Conservation (phyloP, 1,284 basidiomycete species). For the Tremellales sp. region DNA sequence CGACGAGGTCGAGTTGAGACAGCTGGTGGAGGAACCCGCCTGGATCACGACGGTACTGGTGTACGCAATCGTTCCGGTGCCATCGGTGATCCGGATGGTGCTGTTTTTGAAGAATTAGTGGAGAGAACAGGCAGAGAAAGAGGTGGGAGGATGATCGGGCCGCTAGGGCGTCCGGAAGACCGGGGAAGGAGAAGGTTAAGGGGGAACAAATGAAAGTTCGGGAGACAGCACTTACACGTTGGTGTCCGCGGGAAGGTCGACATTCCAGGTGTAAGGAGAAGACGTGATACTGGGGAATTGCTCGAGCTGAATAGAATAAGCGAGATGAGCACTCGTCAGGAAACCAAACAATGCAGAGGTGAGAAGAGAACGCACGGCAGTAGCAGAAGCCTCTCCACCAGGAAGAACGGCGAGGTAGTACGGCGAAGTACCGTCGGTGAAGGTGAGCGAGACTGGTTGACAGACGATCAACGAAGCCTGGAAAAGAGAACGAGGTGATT, state of each 20-base stretch:
- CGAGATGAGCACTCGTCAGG: background rate
- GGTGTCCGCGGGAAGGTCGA: conserved; percentile 56
- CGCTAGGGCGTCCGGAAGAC: background rate
- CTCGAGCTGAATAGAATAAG: conserved; percentile 50
- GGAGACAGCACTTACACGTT: conserved; percentile 54
- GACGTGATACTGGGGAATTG: conserved; percentile 54
- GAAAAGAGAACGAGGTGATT: background rate
- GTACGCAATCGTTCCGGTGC: conserved; percentile 57
- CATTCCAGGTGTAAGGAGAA: conserved; percentile 59
- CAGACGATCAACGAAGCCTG: conserved; percentile 41
- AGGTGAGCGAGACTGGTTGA: conserved; percentile 52
- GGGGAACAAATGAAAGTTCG: background rate
- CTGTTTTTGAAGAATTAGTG: conserved; percentile 22
- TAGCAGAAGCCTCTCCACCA: conserved; percentile 59
- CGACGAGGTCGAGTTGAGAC: conserved; percentile 18
- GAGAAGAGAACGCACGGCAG: conserved; percentile 56
- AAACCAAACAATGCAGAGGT: background rate
- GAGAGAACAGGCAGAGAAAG: background rate
- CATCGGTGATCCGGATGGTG: conserved; percentile 51
- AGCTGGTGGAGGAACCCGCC: conserved; percentile 47
- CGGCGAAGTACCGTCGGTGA: conserved; percentile 57
- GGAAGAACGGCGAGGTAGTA: conserved; percentile 66
- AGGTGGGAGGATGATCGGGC: background rate
- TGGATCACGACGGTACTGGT: conserved; percentile 57
- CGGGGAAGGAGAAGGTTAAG: too few species aligned